Percentiles rank a stretch among this genome's conserved stretches.
Evolutionary conservation across 1,284 basidiomycete genomes (phyloP).

Genomic region (Heliocybe sulcata): DNA sequence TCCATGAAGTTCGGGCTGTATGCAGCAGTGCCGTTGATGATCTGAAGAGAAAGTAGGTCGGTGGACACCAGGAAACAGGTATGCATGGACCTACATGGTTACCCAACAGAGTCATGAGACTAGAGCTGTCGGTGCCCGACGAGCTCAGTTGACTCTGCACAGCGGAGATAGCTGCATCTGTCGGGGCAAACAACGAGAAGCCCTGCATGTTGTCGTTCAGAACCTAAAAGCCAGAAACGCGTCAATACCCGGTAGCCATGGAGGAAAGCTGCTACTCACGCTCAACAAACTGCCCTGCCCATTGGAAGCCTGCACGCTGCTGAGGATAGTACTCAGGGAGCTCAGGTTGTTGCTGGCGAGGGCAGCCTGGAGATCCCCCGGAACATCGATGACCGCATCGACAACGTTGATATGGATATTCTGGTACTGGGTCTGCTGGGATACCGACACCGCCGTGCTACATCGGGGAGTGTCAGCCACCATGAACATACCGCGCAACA

Average conservation of each 20-base stretch:
- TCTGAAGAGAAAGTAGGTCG: constrained; percentile 21
- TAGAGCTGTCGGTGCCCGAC: constrained; percentile 37
- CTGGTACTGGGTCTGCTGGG: constrained; percentile 20
- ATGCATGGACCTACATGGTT: constrained; percentile 52
- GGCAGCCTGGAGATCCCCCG: constrained; percentile 38
- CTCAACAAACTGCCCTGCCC: neutral
- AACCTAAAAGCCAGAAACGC: constrained; percentile 27
- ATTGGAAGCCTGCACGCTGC: constrained; percentile 19
- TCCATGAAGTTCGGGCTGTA: constrained; percentile 50
- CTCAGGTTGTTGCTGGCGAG: constrained; percentile 27
- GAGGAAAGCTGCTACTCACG: constrained; percentile 13
- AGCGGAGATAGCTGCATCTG: constrained; percentile 39
- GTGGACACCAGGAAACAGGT: constrained; percentile 2
- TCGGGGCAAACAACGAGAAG: constrained; percentile 68
- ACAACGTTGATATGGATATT: constrained; percentile 47
- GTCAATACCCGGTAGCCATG: constrained; percentile 14
- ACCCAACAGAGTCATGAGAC: constrained; percentile 37
- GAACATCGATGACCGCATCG: constrained; percentile 45
- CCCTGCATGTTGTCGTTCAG: constrained; percentile 36
- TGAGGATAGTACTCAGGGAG: constrained; percentile 19
- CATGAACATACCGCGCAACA: neutral
- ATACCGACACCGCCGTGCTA: neutral
- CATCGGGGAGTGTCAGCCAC: neutral
- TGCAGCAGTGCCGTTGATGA: constrained; percentile 61
- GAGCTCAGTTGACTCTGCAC: constrained; percentile 24